Evolutionary conservation across 2,329 filamentous ascomycete genomes (phyloP).

Genomic region (Pseudocercospora cruenta): DNA sequence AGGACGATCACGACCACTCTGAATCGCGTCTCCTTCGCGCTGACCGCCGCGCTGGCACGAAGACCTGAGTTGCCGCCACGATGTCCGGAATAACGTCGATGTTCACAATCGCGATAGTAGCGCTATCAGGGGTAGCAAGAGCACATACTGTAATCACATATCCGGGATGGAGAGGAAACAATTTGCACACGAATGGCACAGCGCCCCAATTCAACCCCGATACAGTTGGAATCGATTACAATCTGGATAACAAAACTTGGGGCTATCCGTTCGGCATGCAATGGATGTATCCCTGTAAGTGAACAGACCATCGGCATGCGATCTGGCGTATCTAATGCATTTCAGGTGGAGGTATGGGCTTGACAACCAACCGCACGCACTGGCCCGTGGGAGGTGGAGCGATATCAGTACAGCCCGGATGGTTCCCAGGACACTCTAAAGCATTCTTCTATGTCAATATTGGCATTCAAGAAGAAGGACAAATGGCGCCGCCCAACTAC

Average conservation of each 20-base stretch:
- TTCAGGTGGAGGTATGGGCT: conserved; percentile 79
- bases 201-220: conserved; percentile 41
- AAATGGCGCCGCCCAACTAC: conserved; percentile 77
- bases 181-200: conserved; percentile 74
- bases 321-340: conserved; percentile 15
- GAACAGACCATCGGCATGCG: neutral
- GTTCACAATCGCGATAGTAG: conserved; percentile 10
- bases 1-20: neutral
- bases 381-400: conserved; percentile 89
- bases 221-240: conserved; percentile 51
- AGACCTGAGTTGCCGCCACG: neutral
- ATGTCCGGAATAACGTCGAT: conserved; percentile 10
- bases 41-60: neutral
- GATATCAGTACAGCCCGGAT: conserved; percentile 88
- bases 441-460: conserved; percentile 91
- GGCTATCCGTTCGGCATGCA: conserved; percentile 80
- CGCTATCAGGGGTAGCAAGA: conserved; percentile 5
- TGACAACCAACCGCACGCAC: conserved; percentile 80
- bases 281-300: conserved; percentile 92
- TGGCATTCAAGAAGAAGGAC: conserved; percentile 62
- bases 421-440: conserved; percentile 86
- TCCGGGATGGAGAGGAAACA: conserved; percentile 85
- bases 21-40: neutral
- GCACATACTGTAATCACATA: conserved; percentile 86
- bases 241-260: conserved; percentile 18